Evolutionary conservation across 2,329 filamentous ascomycete species (phyloP).

Genomic region (Fusarium odoratissimum): DNA sequence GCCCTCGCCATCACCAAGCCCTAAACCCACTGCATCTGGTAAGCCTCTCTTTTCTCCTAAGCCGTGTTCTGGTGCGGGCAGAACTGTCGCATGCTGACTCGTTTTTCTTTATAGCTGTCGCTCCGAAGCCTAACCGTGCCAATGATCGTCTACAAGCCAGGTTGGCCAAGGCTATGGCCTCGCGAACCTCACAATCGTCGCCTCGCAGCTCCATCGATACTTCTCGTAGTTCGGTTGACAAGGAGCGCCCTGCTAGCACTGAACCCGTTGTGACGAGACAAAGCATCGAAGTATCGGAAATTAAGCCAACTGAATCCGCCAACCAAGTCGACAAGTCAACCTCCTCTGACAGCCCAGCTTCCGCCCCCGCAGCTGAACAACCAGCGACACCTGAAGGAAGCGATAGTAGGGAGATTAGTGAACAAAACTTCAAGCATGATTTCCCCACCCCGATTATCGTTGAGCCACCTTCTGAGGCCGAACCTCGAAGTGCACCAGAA

Average conservation of each 20-base stretch:
- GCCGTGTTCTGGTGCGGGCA: not conserved
- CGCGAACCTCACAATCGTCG: constrained; percentile 63
- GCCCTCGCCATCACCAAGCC: constrained; percentile 48
- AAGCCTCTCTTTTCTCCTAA: not conserved
- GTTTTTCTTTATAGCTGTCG: constrained; percentile 53
- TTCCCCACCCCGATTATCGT: constrained; percentile 10
- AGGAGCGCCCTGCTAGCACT: constrained; percentile 31
- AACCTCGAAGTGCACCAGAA: not conserved
- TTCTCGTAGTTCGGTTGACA: constrained; percentile 48
- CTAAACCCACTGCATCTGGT: constrained; percentile 30
- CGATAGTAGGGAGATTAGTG: not conserved
- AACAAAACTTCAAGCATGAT: not conserved
- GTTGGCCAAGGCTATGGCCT: constrained; percentile 86
- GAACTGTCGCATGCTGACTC: constrained; percentile 9
- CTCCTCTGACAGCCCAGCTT: not conserved
- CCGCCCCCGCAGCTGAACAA: not conserved
- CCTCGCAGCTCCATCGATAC: constrained; percentile 54
- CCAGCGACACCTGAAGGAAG: not conserved
- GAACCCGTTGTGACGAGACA: constrained; percentile 31
- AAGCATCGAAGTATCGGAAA: constrained; percentile 17
- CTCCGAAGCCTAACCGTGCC: constrained; percentile 73
- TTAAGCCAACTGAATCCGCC: constrained; percentile 23
- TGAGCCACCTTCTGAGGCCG: constrained; percentile 8
- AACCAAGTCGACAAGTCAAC: constrained; percentile 2
- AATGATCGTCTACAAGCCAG: constrained; percentile 91